These are phyloP conservation scores for Exophiala sp. DNA, from an alignment of 2,329 filamentous ascomycete species.

Conservation along the genomic window DNA sequence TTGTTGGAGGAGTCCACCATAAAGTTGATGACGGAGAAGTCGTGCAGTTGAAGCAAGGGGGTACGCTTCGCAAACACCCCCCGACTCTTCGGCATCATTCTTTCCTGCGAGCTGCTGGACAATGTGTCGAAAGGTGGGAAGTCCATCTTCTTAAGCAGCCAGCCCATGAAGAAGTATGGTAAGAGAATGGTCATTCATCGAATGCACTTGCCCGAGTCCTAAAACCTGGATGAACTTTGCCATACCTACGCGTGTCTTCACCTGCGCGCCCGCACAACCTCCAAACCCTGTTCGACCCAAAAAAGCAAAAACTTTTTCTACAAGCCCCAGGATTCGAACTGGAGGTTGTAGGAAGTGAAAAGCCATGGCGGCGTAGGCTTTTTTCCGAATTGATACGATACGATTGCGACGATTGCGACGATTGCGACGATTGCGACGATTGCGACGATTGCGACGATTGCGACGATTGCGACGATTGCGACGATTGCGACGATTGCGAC, in stretches of 20 bases:
- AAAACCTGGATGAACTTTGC: no score
- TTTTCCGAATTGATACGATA: no score
- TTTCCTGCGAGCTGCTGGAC: constrained; percentile 22
- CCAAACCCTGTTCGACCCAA: not conserved
- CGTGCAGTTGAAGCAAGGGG: constrained; percentile 22
- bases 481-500: no score
- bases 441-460: no score
- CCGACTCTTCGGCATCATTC: constrained; percentile 15
- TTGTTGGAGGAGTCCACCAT: constrained; percentile 22
- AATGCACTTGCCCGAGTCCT: no score
- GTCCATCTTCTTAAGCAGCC: constrained; percentile 4
- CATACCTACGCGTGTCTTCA: no score
- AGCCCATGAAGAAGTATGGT: not conserved
- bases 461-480: no score
- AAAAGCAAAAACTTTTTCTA: not conserved
- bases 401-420: no score
- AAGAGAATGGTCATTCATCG: no score
- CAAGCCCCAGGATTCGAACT: not conserved
- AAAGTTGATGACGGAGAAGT: constrained; percentile 25
- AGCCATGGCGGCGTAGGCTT: not conserved
- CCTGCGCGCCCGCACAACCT: not conserved
- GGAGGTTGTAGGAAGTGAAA: not conserved
- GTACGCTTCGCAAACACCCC: constrained; percentile 23
- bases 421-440: no score
- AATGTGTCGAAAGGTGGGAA: constrained; percentile 22